Percentiles rank a stretch among this genome's conserved stretches.
Conservation (phyloP, 164 flowering plant species). For the Litsea cubeba region DNA sequence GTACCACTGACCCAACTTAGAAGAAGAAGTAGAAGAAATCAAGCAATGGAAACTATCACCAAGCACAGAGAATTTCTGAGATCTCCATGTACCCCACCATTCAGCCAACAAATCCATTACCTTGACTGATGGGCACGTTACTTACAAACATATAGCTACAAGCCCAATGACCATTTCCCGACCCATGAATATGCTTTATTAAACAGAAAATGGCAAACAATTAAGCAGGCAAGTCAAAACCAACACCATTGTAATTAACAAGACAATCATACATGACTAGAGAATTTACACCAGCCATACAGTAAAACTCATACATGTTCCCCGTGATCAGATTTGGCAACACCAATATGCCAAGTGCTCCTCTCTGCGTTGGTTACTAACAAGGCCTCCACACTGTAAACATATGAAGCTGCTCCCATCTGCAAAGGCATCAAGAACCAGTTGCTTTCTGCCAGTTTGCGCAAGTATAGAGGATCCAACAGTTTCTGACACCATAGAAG, state of each 20-base stretch:
- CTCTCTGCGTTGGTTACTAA: slow-evolving; percentile 77
- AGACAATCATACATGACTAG: not conserved
- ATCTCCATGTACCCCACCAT: too few relatives aligned
- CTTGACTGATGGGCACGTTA: too few relatives aligned
- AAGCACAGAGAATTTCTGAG: too few relatives aligned
- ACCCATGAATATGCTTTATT: too few relatives aligned
- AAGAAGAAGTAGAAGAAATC: too few relatives aligned
- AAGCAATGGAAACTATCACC: too few relatives aligned
- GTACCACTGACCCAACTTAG: too few relatives aligned
- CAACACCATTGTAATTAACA: too few relatives aligned
- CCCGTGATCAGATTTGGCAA: slow-evolving; percentile 25
- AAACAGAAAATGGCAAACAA: not conserved
- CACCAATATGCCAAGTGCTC: slow-evolving; percentile 95
- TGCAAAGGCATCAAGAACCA: slow-evolving; percentile 78
- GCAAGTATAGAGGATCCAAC: slow-evolving; percentile 71
- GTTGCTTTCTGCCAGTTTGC: slow-evolving; percentile 71
- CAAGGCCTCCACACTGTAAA: slow-evolving; percentile 92
- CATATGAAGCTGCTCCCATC: slow-evolving; percentile 99
- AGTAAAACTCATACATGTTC: not conserved
- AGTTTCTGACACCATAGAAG: slow-evolving; percentile 27
- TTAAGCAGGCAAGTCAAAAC: not conserved
- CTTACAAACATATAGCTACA: too few relatives aligned
- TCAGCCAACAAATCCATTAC: too few relatives aligned
- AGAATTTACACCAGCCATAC: not conserved
- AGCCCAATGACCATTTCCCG: not conserved